Evolutionary conservation across 257 asterid species (phyloP).

Genomic region (Solanum clarkiae): DNA sequence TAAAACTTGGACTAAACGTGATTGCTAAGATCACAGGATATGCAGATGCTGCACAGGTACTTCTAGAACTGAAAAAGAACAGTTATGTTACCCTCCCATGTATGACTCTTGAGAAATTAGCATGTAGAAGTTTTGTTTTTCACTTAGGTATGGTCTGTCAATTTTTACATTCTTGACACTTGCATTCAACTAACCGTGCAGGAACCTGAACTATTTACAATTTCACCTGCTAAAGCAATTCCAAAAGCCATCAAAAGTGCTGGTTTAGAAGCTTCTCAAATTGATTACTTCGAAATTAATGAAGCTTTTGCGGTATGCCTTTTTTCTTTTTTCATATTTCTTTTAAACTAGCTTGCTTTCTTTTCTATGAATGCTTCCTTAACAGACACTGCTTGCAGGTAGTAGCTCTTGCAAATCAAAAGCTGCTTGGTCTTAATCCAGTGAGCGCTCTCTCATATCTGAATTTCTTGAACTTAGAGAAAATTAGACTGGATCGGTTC

Average conservation of each 20-base stretch:
- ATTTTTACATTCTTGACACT: not conserved
- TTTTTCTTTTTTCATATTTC: not conserved
- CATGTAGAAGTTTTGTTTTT: not conserved
- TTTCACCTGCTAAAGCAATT: slow-evolving; percentile 89
- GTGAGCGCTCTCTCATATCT: slow-evolving; percentile 31
- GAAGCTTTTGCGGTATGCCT: slow-evolving; percentile 87
- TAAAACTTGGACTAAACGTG: slow-evolving; percentile 72
- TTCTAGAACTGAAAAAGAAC: not conserved
- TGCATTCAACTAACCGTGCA: slow-evolving; percentile 12
- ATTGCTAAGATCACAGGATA: slow-evolving; percentile 84
- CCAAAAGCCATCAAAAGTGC: slow-evolving; percentile 90
- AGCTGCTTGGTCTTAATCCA: slow-evolving; percentile 56
- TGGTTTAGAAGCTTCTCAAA: slow-evolving; percentile 69
- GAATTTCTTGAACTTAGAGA: not conserved
- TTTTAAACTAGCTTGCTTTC: not conserved
- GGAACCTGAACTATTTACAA: slow-evolving; percentile 96
- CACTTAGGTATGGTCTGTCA: not conserved
- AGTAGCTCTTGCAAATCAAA: slow-evolving; percentile 96
- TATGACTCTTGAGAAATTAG: not conserved
- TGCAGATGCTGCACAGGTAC: slow-evolving; percentile 98
- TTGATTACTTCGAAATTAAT: slow-evolving; percentile 87
- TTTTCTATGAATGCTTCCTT: not conserved
- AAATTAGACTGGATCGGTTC: not conserved
- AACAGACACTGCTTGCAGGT: slow-evolving; percentile 41
- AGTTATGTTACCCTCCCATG: not conserved